These are phyloP conservation scores for Beauveria sp. DNA, from an alignment of 2,329 filamentous ascomycete genomes.

Conservation along the genomic window DNA sequence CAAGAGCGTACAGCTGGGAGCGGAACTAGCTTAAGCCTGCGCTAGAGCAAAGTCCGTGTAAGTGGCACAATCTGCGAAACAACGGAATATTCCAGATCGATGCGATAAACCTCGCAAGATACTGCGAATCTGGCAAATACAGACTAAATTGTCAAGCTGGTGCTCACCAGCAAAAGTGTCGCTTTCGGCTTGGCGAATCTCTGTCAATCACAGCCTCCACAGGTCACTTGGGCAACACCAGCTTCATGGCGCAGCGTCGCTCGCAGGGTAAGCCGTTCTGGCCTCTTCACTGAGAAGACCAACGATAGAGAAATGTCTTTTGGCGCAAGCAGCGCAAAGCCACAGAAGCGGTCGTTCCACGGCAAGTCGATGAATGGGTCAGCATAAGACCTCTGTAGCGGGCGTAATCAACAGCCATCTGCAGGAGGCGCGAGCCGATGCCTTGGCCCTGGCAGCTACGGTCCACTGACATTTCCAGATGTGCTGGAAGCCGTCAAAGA, in stretches of 20 bases:
- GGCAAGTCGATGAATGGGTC: slow-evolving; percentile 12
- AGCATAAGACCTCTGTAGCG: slow-evolving; percentile 5
- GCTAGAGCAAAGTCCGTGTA: neutral
- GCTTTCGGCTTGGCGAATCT: neutral
- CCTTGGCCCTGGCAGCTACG: slow-evolving; percentile 8
- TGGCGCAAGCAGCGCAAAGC: slow-evolving; percentile 3
- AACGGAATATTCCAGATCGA: no score
- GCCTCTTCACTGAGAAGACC: neutral
- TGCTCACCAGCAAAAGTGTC: neutral
- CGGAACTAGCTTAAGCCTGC: no score
- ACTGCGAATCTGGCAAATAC: no score
- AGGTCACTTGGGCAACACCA: neutral
- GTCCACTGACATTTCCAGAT: slow-evolving; percentile 14
- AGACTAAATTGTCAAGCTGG: no score
- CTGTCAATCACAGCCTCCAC: neutral
- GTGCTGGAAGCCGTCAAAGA: slow-evolving; percentile 7
- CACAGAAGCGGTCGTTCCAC: slow-evolving; percentile 14
- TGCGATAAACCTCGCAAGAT: no score
- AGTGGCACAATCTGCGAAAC: no score
- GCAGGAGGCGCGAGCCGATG: slow-evolving; percentile 10
- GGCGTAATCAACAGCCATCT: slow-evolving; percentile 3
- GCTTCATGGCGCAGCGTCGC: slow-evolving; percentile 5
- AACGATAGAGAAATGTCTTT: neutral
- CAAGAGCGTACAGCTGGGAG: neutral
- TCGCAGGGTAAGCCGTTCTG: slow-evolving; percentile 1